phyloP scores from a whole-genome alignment of 257 asterid species.

The Perilla frutescens region DNA sequence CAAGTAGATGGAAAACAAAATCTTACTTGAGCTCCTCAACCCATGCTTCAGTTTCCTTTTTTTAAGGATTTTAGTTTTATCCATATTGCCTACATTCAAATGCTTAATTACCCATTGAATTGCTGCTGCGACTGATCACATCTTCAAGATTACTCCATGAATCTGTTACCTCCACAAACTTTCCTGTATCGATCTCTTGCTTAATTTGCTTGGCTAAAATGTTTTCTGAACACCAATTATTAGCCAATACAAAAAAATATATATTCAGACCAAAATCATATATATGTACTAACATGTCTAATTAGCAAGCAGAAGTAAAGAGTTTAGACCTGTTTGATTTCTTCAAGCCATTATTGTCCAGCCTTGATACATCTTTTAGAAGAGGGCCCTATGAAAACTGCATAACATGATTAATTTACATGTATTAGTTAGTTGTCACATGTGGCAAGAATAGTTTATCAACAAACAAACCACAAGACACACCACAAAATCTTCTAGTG shows the following conservation, averaged over 20 bases:
- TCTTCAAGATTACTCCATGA: slow-evolving; percentile 68
- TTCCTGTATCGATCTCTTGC: slow-evolving; percentile 55
- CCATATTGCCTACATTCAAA: background rate
- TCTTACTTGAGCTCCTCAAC: slow-evolving; percentile 86
- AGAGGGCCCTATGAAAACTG: slow-evolving; percentile 98
- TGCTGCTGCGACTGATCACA: slow-evolving; percentile 54
- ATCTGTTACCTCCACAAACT: slow-evolving; percentile 64
- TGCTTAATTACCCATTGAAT: slow-evolving; percentile 69
- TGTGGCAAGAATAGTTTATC: slow-evolving; percentile 19
- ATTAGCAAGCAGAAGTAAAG: background rate
- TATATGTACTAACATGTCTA: background rate
- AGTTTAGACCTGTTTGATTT: slow-evolving; percentile 70
- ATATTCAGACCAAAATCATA: background rate
- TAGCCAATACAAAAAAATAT: slow-evolving; percentile 6
- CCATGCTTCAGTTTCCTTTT: slow-evolving; percentile 91
- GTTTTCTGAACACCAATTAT: slow-evolving; percentile 37
- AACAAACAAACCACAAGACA: background rate
- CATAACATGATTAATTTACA: slow-evolving; percentile 24
- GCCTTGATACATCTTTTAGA: slow-evolving; percentile 82
- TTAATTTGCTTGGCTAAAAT: slow-evolving; percentile 70
- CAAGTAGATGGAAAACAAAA: background rate
- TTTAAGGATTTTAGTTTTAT: background rate
- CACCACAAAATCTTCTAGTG: slow-evolving; percentile 97
- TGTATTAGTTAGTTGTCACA: slow-evolving; percentile 30
- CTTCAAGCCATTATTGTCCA: slow-evolving; percentile 65